Percentiles rank a stretch among this genome's conserved stretches.
Evolutionary conservation across 202 grass and related monocot species (phyloP).

Genomic region (Cymbopogon flexuosus): DNA sequence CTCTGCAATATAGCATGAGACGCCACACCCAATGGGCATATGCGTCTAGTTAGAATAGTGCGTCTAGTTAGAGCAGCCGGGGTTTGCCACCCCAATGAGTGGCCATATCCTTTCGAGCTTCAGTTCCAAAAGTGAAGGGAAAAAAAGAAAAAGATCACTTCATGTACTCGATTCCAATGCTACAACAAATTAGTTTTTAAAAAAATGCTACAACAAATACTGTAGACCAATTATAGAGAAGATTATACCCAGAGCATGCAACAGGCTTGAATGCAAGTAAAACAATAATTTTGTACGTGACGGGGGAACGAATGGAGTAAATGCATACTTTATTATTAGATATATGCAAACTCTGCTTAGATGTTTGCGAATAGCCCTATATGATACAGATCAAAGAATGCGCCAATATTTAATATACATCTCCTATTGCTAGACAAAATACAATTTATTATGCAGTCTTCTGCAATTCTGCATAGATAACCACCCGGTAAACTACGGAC

Average conservation of each 20-base stretch:
- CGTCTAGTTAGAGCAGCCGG: not conserved
- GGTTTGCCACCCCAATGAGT: too few species aligned
- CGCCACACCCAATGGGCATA: too few species aligned
- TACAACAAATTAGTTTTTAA: too few species aligned
- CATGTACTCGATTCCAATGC: too few species aligned
- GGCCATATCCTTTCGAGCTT: too few species aligned
- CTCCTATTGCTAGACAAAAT: slow-evolving; percentile 27
- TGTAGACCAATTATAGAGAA: not conserved
- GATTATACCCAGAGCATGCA: not conserved
- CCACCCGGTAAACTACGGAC: slow-evolving; percentile 24
- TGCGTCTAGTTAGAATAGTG: too few species aligned
- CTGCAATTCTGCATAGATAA: slow-evolving; percentile 20
- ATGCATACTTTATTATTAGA: not conserved
- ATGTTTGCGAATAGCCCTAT: not conserved
- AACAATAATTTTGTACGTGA: not conserved
- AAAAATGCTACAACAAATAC: too few species aligned
- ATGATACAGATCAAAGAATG: not conserved
- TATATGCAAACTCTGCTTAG: slow-evolving; percentile 4
- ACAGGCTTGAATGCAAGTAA: not conserved
- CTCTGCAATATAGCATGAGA: too few species aligned
- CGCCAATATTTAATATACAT: slow-evolving; percentile 25
- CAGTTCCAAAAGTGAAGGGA: too few species aligned
- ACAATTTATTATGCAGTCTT: slow-evolving; percentile 47
- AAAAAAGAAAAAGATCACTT: too few species aligned
- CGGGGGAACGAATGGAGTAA: not conserved